Evolutionary conservation across 1,284 basidiomycete species (phyloP), one percentile per base, ranked within the genome.

Genomic region (Pterula multifida): DNA sequence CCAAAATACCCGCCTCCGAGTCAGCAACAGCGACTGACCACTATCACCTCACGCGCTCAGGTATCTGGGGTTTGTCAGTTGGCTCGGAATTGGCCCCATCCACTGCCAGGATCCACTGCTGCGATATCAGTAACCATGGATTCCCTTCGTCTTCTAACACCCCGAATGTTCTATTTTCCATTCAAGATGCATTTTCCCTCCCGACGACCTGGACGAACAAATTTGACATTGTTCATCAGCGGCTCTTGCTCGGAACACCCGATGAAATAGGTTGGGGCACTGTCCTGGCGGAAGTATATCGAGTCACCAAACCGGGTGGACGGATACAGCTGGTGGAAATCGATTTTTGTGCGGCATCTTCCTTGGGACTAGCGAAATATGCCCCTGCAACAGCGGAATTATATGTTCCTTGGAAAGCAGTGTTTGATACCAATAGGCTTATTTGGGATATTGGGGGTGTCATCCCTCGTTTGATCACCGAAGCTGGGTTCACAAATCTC

Each of bases 181-280:
- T 53, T 24, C 55, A 50, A 2, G 57, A 56, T 3, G 53, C 58
- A 25, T 55, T 54, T 1, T 25, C 51, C 11, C 55, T 64, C 2
- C 62, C 62, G 6, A 13, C 32, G 1, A 56, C 56, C 1, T 63
- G 60, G 62, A 49, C 39, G 12, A 48, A 55, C 55, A 54, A 39
- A 3, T 63, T 63, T 53, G 51, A 52, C 19, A 54, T 65, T 17
- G 54, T 62, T 23, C 56, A 63, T 53, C 62, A 63, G 48, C 57
- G 62, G 3, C 58, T 63, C 39, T 56, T 65, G 24, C 50, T 60
- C 2, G 54, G 56, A 12, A 62, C 57, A 36, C 61, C 51, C 47
- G 48, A 49, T 26, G 13, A 17, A 3, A 49, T 28, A 0, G 51
- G 60, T 35, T 65, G 63, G 63, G 36, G 48, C 1, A 3, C 9